phyloP scores from a whole-genome alignment of 345 rosid genomes.

The Angophora floribunda region DNA sequence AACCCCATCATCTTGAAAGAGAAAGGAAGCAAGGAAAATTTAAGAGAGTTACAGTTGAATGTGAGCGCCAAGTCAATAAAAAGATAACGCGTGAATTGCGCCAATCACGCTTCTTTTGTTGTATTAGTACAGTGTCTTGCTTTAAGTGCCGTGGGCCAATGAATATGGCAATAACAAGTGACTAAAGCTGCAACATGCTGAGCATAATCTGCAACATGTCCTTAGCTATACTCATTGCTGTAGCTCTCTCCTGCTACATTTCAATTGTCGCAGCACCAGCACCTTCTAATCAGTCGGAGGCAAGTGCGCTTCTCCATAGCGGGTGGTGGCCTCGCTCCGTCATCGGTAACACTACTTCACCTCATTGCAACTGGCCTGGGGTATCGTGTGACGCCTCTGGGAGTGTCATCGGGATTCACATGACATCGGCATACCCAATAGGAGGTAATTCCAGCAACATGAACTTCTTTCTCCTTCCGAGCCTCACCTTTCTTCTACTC shows the following conservation, averaged over 20 bases:
- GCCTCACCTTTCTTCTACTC: not conserved
- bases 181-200: too few relatives aligned
- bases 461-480: constrained; percentile 2
- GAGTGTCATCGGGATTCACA: not conserved
- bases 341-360: not conserved
- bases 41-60: too few relatives aligned
- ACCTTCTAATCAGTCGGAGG: not conserved
- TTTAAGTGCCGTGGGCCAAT: too few relatives aligned
- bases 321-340: not conserved
- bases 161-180: too few relatives aligned
- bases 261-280: too few relatives aligned
- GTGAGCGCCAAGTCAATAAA: too few relatives aligned
- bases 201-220: not conserved
- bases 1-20: too few relatives aligned
- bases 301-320: not conserved
- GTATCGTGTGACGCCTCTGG: not conserved
- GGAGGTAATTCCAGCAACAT: not conserved
- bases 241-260: too few relatives aligned
- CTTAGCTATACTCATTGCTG: not conserved
- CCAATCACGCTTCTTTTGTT: too few relatives aligned
- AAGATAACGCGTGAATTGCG: too few relatives aligned
- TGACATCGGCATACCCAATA: not conserved
- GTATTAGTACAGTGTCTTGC: too few relatives aligned
- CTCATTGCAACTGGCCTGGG: not conserved
- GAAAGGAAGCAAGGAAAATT: too few relatives aligned